Percentiles rank a stretch among this genome's conserved stretches.
phyloP scores from a whole-genome alignment of 805 yeast species.

The Candida multigemmis region DNA sequence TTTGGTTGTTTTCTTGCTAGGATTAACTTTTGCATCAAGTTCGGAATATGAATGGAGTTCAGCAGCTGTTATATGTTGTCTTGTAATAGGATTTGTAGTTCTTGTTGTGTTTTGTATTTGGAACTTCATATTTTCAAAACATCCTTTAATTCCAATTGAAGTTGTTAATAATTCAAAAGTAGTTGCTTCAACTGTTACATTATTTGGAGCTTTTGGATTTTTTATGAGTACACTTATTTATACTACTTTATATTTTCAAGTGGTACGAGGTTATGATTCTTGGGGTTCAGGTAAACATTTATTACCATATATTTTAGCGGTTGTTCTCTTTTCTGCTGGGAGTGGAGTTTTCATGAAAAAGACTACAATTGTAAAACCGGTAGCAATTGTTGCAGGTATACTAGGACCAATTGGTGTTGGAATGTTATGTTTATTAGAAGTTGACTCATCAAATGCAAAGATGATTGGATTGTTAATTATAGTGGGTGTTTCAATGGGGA shows the following conservation, averaged over 20 bases:
- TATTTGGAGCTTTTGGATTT: slow-evolving; percentile 20
- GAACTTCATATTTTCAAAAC: slow-evolving; percentile 30
- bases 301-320: slow-evolving; percentile 34
- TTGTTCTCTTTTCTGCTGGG: slow-evolving; percentile 24
- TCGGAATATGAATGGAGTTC: slow-evolving; percentile 41
- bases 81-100: slow-evolving; percentile 35
- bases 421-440: slow-evolving; percentile 28
- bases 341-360: slow-evolving; percentile 30
- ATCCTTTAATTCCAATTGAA: slow-evolving; percentile 38
- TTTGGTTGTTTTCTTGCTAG: slow-evolving; percentile 35
- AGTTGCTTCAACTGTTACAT: slow-evolving; percentile 24
- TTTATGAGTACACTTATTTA: slow-evolving; percentile 25
- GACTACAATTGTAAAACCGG: slow-evolving; percentile 33
- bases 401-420: slow-evolving; percentile 38
- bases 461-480: slow-evolving; percentile 39
- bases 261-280: slow-evolving; percentile 29
- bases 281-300: slow-evolving; percentile 37
- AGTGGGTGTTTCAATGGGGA: slow-evolving; percentile 40
- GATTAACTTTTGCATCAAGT: slow-evolving; percentile 42
- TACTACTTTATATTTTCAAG: slow-evolving; percentile 38
- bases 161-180: slow-evolving; percentile 32
- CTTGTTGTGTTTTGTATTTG: slow-evolving; percentile 24
- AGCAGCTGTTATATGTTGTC: slow-evolving; percentile 38
- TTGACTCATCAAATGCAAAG: slow-evolving; percentile 21
- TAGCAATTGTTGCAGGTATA: slow-evolving; percentile 22